Conservation (phyloP, 2,329 filamentous ascomycete genomes). For the Talaromyces pinophilus region DNA sequence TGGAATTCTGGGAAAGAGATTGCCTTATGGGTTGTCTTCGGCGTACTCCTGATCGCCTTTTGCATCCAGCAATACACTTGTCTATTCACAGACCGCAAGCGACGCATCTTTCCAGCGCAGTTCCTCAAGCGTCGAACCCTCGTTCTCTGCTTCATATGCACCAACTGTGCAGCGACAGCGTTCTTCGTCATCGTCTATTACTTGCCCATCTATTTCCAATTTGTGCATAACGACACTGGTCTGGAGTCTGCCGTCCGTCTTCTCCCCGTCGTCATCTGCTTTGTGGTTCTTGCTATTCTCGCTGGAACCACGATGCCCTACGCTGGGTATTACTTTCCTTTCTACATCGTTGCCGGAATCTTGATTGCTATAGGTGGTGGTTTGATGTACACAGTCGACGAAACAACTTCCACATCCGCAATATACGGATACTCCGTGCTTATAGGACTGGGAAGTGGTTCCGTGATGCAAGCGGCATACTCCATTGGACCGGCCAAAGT, state of each 20-base stretch:
- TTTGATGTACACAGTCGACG: not conserved
- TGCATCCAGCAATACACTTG: not conserved
- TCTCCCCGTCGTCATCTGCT: not conserved
- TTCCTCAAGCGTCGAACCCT: not conserved
- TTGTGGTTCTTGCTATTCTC: not conserved
- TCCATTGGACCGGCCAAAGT: conserved; percentile 38
- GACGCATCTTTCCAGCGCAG: not conserved
- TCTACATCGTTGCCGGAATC: not conserved
- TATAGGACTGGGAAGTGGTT: conserved; percentile 34
- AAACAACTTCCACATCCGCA: not conserved
- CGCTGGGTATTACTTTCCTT: not conserved
- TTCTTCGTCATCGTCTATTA: not conserved
- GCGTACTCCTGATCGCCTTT: not conserved
- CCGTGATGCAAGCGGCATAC: conserved; percentile 41
- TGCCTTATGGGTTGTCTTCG: not conserved
- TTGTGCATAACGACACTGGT: not conserved
- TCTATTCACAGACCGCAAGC: not conserved
- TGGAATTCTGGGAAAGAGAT: not conserved
- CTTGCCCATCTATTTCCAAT: not conserved
- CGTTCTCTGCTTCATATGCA: not conserved
- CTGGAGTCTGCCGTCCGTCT: not conserved
- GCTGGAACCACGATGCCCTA: not conserved
- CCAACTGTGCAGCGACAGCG: not conserved
- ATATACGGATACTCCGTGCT: not conserved
- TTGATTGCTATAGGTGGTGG: not conserved